Evolutionary conservation across 139 green algal genomes (phyloP), one percentile per base, ranked within the genome.

Genomic region (Gonium pectorale): DNA sequence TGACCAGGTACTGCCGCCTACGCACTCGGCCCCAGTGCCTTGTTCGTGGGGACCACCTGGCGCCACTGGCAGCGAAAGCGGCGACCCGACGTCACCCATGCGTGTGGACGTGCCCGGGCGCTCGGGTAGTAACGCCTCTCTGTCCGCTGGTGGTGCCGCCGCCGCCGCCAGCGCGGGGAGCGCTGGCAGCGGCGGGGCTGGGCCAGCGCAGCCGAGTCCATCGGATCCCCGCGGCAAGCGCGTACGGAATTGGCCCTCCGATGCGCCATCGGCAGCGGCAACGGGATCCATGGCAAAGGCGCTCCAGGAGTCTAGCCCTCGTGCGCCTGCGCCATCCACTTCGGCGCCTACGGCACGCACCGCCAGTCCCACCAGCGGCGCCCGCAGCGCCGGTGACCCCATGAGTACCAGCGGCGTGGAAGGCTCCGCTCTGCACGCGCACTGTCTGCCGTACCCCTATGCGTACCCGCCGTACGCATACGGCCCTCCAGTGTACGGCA

Each of bases 391-490:
- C 26, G 73, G 73, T 9, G 73, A 81, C 24, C 52, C 73, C 1
- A 81, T 81, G 73, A 67, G 54, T 37, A 21, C 60, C 56, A 63
- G 44, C 31, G 49, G 71, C 51, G 15, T 44, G 22, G 75, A 63
- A 5, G 56, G 51, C 26, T 37, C 22, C 11, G 72, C 52, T 11
- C 51, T 68, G 73, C 69, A 81, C 54, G 38, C 7, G 8, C 38
- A 81, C 9, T 54, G 37, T 1, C 17, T 19, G 6, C 33, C 26
- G 19, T 69, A 81, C 37, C 52, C 54, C 37, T 81, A 81, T 38
- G 3, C 37, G n/a, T 81, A 81, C 56, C 75, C 56, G n/a, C 40
- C 56, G 24, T 82, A 82, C 59, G 33, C 52, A 44, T 82, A n/a
- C 40, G 56, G n/a, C n/a, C n/a, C n/a, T n/a, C n/a, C n/a, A n/a